Base-by-base conservation (phyloP, 805 yeast genomes). In the Blastobotrys attinorum region DNA sequence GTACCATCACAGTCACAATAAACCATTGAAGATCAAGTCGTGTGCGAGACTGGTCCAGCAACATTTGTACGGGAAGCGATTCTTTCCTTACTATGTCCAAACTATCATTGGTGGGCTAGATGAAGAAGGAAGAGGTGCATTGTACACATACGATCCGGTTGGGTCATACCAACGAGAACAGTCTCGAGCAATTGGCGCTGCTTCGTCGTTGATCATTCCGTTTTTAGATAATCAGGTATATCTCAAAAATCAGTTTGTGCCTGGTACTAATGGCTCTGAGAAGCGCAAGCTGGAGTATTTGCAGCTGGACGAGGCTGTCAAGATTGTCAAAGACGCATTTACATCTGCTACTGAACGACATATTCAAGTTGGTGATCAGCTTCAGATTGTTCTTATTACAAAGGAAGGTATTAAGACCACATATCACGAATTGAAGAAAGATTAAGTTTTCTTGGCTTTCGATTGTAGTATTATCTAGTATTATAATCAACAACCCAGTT, bases 111-210 rank as follows among this genome's bases (percentile, higher is more conserved):
- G 96, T 2, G 98, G 98, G 16, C 71, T 92, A 51, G 97, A 88
- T 59, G 83, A 78, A 43, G 79, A 82, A 46, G 98, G 98, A 10
- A 81, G 81, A 56, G 98, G 98, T 32, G 87, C 96, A 2, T 86
- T 92, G 31, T 92, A 85, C 64, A 89, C 97, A 11, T 92, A 86
- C 63, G 98, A 92, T 62, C 97, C 97, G 1, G 96, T 92, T 46
- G 98, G 98, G 2, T 87, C 96, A 1, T 92, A 92, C 62, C 97
- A 92, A 67, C 79, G 96, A 57, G 97, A 89, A 63, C 96, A 89
- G 61, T 87, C 96, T 66, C 78, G 97, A 59, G 97, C 97, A 2
- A 97, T 95, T 51, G 98, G 98, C 35, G 92, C 97, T 11, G 97
- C 97, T 22, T 92, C 97, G 1, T 77, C 88, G 50, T 75, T 92